These are phyloP conservation scores for Leishmania mexicana DNA, from an alignment of 208 protist species.

Conservation along the genomic window DNA sequence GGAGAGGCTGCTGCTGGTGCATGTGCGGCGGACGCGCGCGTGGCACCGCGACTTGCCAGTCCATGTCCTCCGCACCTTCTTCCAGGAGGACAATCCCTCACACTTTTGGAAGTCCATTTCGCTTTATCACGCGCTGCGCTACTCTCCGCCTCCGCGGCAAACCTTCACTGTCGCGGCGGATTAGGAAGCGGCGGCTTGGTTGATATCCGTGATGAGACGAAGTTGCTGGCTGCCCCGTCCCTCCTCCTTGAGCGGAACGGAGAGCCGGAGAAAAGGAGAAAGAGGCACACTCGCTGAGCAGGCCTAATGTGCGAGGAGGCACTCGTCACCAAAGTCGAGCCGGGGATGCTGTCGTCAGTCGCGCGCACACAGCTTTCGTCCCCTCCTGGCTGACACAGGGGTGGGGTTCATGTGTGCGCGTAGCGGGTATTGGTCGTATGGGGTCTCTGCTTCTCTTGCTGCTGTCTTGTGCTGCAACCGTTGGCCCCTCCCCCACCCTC, in stretches of 20 bases:
- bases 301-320: background rate
- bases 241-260: too few relatives aligned
- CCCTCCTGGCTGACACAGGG: background rate
- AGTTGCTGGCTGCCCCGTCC: too few relatives aligned
- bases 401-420: background rate
- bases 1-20: conserved; percentile 39
- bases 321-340: background rate
- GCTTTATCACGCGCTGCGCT: conserved; percentile 35
- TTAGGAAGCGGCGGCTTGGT: conserved; percentile 5
- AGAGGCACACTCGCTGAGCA: background rate
- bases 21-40: conserved; percentile 20
- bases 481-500: background rate
- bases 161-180: conserved; percentile 17
- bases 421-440: background rate
- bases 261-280: background rate
- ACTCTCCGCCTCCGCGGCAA: conserved; percentile 23
- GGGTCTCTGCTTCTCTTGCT: background rate
- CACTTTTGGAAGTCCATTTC: conserved; percentile 58
- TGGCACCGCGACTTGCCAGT: conserved; percentile 13
- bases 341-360: background rate
- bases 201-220: background rate
- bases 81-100: conserved; percentile 57
- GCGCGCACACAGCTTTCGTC: background rate
- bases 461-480: background rate
- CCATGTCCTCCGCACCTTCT: conserved; percentile 36